Base-by-base conservation (phyloP, 23 red algal species). In the Pyropia yezoensis region DNA sequence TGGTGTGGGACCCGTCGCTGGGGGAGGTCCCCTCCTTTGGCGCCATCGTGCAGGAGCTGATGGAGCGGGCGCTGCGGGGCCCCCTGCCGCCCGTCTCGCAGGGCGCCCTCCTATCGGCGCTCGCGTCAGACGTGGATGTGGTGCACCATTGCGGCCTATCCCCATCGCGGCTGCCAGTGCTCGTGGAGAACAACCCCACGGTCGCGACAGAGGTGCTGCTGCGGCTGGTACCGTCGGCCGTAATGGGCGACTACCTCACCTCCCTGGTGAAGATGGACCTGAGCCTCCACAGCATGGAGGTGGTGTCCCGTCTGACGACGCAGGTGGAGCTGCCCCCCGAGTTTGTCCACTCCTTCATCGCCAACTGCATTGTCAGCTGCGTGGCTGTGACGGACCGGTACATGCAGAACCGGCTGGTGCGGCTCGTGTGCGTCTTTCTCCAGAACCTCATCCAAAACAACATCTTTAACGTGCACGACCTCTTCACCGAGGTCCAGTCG, bases 381-480 rank as follows among this genome's bases (percentile, higher is more conserved):
- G 82, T 49, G 23, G 75, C 74, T 57, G 86, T 95, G 24, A 66
- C 73, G 27, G 90, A 95, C 49, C 86, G 80, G 62, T 86, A 84
- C 21, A 72, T 60, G 11, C 90, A 88, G 50, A 74, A 82, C 16
- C 79, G 82, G 7, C 65, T 87, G 19, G 90, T 83, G 27, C 62
- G 90, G 62, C 79, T 65, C 19, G 82, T 95, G 45, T 87, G 80
- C 32, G 69, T 88, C 0, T 88, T 88, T 45, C 50, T 95, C 7
- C 78, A 88, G 32, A 82, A 74, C 50, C 52, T 95, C 27, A 95
- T 95, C 30, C 77, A 82, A 64, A 88, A 95, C 81, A 95, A 87
- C 33, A 80, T 66, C 53, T 82, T 95, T 49, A 76, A 88, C 54
- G 67, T 87, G 24, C 82, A 95, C 60, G 78, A 88, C 66, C 45